Conservation (phyloP, 805 yeast genomes). For the Phaffomyces thermotolerans region DNA sequence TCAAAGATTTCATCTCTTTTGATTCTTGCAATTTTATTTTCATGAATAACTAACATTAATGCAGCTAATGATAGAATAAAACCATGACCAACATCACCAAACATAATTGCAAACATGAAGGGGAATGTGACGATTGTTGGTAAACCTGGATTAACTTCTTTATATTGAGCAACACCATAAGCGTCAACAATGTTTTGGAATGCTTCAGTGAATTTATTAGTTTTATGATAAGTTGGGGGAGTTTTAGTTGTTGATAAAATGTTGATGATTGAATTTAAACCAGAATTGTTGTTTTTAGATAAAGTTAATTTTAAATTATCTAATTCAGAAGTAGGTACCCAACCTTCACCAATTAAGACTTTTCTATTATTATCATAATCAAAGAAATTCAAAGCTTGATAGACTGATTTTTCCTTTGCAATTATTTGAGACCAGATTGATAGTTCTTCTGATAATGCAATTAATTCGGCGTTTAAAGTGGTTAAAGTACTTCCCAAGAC, state of each 20-base stretch:
- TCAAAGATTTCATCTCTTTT: conserved; percentile 90
- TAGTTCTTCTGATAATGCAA: conserved; percentile 67
- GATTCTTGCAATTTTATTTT: conserved; percentile 58
- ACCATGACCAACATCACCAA: conserved; percentile 98
- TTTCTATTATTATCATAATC: conserved; percentile 72
- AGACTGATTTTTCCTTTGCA: conserved; percentile 79
- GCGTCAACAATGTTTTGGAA: conserved; percentile 94
- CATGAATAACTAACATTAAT: conserved; percentile 60
- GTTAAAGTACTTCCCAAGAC: conserved; percentile 57
- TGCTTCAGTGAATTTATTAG: conserved; percentile 88
- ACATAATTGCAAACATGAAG: conserved; percentile 98
- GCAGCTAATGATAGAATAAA: conserved; percentile 74
- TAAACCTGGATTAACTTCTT: conserved; percentile 93
- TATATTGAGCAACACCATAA: conserved; percentile 87
- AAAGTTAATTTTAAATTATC: conserved; percentile 50
- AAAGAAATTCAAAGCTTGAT: conserved; percentile 72
- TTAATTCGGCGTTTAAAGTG: conserved; percentile 70
- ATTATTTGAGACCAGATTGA: conserved; percentile 63
- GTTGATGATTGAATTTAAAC: conserved; percentile 46
- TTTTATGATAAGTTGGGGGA: conserved; percentile 92
- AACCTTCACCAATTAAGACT: conserved; percentile 87
- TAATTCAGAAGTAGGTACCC: conserved; percentile 85
- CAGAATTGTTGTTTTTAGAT: conserved; percentile 67
- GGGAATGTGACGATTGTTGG: conserved; percentile 96
- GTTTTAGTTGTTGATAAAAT: conserved; percentile 59